These are phyloP conservation scores for Boletus tylopilopsis DNA, from an alignment of 768 basidiomycete species.

Conservation along the genomic window DNA sequence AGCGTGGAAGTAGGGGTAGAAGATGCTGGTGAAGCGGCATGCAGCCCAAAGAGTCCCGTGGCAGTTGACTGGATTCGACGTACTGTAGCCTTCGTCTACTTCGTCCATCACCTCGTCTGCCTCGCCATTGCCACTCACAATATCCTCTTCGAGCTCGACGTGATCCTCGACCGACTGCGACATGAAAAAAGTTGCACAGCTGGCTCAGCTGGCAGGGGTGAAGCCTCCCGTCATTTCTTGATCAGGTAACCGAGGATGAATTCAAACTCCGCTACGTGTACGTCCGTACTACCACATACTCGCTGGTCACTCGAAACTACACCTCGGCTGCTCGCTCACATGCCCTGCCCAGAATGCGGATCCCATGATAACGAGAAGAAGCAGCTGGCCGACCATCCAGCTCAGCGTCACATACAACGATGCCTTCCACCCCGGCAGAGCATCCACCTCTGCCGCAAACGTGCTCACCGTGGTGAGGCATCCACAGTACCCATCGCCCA, in stretches of 20 bases:
- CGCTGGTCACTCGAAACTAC: constrained; percentile 36
- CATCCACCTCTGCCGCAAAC: constrained; percentile 75
- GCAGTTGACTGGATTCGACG: constrained; percentile 33
- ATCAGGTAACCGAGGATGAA: constrained; percentile 24
- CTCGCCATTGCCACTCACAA: constrained; percentile 51
- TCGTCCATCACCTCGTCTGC: constrained; percentile 81
- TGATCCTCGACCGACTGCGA: constrained; percentile 48
- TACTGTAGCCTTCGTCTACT: constrained; percentile 69
- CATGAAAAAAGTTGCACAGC: constrained; percentile 29
- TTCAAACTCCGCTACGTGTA: constrained; percentile 30
- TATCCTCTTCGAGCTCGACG: constrained; percentile 57
- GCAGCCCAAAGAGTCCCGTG: constrained; percentile 13
- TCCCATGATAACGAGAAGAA: constrained; percentile 72
- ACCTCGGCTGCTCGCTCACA: constrained; percentile 45
- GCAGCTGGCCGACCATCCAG: constrained; percentile 63
- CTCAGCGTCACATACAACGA: constrained; percentile 69
- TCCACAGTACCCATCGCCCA: constrained; percentile 92
- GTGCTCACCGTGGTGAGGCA: constrained; percentile 94
- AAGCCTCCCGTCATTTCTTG: constrained; percentile 15
- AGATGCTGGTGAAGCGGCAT: constrained; percentile 54
- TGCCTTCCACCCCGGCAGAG: constrained; percentile 53
- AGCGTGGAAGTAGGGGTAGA: constrained; percentile 88
- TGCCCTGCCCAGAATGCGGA: constrained; percentile 52
- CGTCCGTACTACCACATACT: background rate
- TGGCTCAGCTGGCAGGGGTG: constrained; percentile 23